Percentiles rank a stretch among this genome's conserved stretches.
Evolutionary conservation across 2,329 filamentous ascomycete species (phyloP).

Genomic region (Gnomoniopsis sp.): DNA sequence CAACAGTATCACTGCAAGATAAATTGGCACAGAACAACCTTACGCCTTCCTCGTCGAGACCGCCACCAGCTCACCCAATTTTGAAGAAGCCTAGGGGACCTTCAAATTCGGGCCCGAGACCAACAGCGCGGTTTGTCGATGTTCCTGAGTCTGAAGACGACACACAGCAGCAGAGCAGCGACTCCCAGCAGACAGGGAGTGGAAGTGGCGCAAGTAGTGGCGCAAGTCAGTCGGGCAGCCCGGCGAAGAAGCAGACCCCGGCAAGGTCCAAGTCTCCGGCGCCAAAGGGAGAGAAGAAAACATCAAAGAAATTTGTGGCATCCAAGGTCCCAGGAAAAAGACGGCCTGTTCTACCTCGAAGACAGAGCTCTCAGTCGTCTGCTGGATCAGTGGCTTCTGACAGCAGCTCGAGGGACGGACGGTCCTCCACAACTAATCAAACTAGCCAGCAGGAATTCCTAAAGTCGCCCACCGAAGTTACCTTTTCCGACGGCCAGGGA

Average conservation of each 20-base stretch:
- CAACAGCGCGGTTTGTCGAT: constrained; percentile 59
- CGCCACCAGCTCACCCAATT: constrained; percentile 53
- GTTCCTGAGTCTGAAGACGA: constrained; percentile 48
- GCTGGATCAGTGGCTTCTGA: constrained; percentile 28
- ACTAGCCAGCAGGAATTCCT: background rate
- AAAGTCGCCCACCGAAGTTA: constrained; percentile 13
- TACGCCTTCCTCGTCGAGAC: constrained; percentile 41
- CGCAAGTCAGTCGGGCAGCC: constrained; percentile 9
- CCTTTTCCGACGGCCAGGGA: constrained; percentile 1
- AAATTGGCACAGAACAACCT: constrained; percentile 22
- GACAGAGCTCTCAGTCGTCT: constrained; percentile 46
- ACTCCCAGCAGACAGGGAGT: constrained; percentile 24
- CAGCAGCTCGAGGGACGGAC: constrained; percentile 28
- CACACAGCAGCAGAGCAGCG: constrained; percentile 18
- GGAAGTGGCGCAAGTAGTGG: constrained; percentile 16
- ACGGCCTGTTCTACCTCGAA: constrained; percentile 42
- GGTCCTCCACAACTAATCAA: constrained; percentile 19
- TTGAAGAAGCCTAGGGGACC: constrained; percentile 57
- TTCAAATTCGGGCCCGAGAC: constrained; percentile 49
- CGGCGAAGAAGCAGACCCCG: constrained; percentile 20
- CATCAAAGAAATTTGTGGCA: constrained; percentile 40
- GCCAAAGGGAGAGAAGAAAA: constrained; percentile 28
- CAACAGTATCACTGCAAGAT: constrained; percentile 12
- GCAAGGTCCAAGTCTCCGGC: constrained; percentile 21
- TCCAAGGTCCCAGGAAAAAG: constrained; percentile 41